phyloP scores from a whole-genome alignment of 2,329 filamentous ascomycete genomes.

The Aureobasidium musti region DNA sequence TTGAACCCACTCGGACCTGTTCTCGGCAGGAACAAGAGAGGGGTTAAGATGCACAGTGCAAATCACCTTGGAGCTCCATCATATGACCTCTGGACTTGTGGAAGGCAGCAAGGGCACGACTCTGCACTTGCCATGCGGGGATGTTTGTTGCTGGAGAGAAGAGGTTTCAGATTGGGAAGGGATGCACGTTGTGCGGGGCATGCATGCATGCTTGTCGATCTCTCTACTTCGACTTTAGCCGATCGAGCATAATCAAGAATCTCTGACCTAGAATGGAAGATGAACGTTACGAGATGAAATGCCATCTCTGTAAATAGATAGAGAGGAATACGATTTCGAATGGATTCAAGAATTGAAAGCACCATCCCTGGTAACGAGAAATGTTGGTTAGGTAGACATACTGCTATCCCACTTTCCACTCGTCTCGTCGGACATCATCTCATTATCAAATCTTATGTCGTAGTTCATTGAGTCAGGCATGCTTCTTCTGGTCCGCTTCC shows the following conservation, averaged over 20 bases:
- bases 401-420: not conserved
- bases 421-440: not conserved
- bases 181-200: constrained; percentile 25
- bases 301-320: not conserved
- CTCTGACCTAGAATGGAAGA: not conserved
- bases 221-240: constrained; percentile 7
- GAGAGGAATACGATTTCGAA: not conserved
- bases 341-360: not conserved
- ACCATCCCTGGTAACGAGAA: not conserved
- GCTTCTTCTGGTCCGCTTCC: constrained; percentile 45
- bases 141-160: constrained; percentile 19
- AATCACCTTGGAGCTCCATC: not conserved
- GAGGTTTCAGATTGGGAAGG: constrained; percentile 17
- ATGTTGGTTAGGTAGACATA: not conserved
- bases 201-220: constrained; percentile 22
- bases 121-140: constrained; percentile 26
- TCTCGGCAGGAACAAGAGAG: constrained; percentile 10
- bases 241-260: not conserved
- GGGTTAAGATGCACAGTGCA: not conserved
- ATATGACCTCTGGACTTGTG: constrained; percentile 2
- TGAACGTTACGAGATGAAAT: not conserved
- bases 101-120: not conserved
- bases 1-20: constrained; percentile 7
- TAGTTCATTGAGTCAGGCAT: constrained; percentile 34
- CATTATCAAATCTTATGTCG: not conserved